Evolutionary conservation across 345 rosid species (phyloP), one percentile per base, ranked within the genome.

Genomic region (Draba incana): DNA sequence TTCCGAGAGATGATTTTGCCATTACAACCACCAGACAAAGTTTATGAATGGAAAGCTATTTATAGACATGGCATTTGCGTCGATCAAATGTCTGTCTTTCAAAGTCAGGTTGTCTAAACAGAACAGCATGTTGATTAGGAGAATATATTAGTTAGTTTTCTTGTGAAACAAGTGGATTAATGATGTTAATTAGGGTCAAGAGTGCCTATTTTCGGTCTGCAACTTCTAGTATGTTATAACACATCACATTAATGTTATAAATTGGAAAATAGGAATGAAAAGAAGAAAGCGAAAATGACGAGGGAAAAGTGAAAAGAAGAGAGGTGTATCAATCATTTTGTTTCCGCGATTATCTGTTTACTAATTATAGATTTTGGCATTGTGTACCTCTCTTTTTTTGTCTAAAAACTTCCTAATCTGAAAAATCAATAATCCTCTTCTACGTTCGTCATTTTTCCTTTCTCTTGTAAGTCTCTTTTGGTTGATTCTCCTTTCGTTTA

Each of bases 341-440:
- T 57, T 45, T 23, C 54, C 65, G 14, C 11, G 31, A 39, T 64
- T 28, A 8, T 56, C 64, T 56, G 27, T 28, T 7, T 65, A 41
- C 77, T 57, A 65, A 72, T 30, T 41, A 64, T 37, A 57, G 77
- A 31, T 31, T 48, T 64, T 57, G 4, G 28, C 41, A 65, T 20
- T 65, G 46, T 65, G 51, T 20, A 65, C 77, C 71, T 72, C 77
- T 72, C 60, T 39, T 72, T 65, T 41, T 30, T 41, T 64, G 46
- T 72, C 77, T 47, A 8, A 64, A 11, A 30, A 33, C 70, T 65
- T 49, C 47, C 30, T 65, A 65, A 57, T 57, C 37, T 3, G 13
- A 66, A 37, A 64, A 16, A 42, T 16, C 59, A 44, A n/a, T 43
- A 3, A 50, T 35, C 62, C 30, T 23, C 14, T 28, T 62, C 23